Conservation (phyloP, 495 filamentous ascomycete genomes). For the Parathielavia appendiculata region DNA sequence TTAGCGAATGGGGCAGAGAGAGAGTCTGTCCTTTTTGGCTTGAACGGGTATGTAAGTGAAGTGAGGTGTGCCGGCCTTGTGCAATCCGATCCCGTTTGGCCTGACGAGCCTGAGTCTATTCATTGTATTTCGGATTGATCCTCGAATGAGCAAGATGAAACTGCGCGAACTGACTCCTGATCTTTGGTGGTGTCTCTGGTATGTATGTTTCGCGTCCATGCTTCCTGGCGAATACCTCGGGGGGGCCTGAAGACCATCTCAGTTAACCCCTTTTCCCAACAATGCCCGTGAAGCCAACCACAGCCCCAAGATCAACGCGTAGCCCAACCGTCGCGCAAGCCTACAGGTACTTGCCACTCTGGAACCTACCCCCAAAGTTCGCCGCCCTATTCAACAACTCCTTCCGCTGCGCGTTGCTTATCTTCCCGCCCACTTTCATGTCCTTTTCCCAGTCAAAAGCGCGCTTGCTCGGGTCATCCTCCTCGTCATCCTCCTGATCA, state of each 20-base stretch:
- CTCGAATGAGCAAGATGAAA: background rate
- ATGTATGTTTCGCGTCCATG: no score
- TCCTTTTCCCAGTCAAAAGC: slow-evolving; percentile 94
- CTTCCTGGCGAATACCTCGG: no score
- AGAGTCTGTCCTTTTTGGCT: background rate
- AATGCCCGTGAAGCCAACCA: background rate
- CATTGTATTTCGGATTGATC: slow-evolving; percentile 1
- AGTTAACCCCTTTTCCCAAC: background rate
- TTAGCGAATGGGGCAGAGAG: background rate
- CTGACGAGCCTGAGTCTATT: background rate
- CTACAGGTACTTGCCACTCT: slow-evolving; percentile 70
- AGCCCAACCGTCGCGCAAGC: background rate
- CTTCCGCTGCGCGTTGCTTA: slow-evolving; percentile 67
- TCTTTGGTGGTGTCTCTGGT: no score
- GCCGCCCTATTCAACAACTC: slow-evolving; percentile 77
- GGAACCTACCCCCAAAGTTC: slow-evolving; percentile 79
- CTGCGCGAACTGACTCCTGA: background rate
- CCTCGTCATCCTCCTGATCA: slow-evolving; percentile 54
- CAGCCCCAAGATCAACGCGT: background rate
- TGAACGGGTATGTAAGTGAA: background rate
- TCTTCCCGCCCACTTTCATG: slow-evolving; percentile 68
- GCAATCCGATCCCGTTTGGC: background rate
- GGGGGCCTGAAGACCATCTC: background rate
- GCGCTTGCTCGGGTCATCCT: slow-evolving; percentile 78
- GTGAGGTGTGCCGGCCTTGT: background rate